phyloP scores from a whole-genome alignment of 768 basidiomycete genomes.

The Termitomyces heimii region DNA sequence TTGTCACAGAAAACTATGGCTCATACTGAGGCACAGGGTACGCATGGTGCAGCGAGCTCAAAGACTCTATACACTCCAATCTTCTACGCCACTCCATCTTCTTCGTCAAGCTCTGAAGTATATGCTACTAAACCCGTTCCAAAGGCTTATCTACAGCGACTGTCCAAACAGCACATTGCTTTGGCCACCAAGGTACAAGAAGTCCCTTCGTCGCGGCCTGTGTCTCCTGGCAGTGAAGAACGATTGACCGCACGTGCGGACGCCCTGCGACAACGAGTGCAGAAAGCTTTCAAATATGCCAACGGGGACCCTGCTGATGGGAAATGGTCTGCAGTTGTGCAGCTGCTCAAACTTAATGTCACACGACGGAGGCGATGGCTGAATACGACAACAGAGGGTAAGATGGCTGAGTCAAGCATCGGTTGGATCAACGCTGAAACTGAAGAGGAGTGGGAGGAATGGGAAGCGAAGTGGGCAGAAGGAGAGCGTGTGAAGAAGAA shows the following conservation, averaged over 20 bases:
- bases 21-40: not conserved
- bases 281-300: constrained; percentile 27
- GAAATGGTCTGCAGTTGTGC: constrained; percentile 39
- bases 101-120: constrained; percentile 1
- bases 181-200: constrained; percentile 23
- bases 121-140: constrained; percentile 1
- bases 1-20: constrained; percentile 4
- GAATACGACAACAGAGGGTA: constrained; percentile 17
- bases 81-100: constrained; percentile 12
- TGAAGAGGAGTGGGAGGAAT: constrained; percentile 44
- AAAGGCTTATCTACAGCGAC: constrained; percentile 14
- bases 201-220: constrained; percentile 17
- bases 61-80: constrained; percentile 15
- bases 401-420: constrained; percentile 16
- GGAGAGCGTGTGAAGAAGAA: constrained; percentile 19
- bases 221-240: constrained; percentile 11
- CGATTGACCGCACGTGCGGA: constrained; percentile 18
- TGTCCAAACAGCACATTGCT: constrained; percentile 19
- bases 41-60: constrained; percentile 3
- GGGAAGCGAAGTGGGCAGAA: constrained; percentile 31
- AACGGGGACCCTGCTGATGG: constrained; percentile 34
- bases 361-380: constrained; percentile 32
- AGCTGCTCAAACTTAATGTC: constrained; percentile 32
- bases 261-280: constrained; percentile 25
- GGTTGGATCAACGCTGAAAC: constrained; percentile 34